phyloP scores from a whole-genome alignment of 2,329 filamentous ascomycete species.

The Ceratocystis huliohia region DNA sequence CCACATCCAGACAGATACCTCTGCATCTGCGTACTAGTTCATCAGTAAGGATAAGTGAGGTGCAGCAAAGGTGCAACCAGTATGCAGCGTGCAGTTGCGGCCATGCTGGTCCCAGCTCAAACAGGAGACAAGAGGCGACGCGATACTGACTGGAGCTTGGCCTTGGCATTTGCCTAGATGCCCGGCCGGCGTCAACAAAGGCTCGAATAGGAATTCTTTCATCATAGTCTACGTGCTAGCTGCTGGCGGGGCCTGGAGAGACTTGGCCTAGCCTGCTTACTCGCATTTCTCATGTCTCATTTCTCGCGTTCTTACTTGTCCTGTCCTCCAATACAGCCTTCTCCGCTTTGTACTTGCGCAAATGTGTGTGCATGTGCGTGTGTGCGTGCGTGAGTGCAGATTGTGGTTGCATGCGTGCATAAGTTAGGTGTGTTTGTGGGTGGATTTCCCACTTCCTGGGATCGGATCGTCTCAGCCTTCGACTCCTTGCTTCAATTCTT shows the following conservation, averaged over 20 bases:
- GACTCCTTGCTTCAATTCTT: too few relatives aligned
- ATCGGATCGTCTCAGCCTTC: not conserved
- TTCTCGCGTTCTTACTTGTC: not conserved
- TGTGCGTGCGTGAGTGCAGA: not conserved
- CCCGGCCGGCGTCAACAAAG: too few relatives aligned
- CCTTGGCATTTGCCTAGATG: too few relatives aligned
- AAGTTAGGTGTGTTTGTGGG: not conserved
- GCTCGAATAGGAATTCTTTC: too few relatives aligned
- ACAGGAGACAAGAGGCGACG: too few relatives aligned
- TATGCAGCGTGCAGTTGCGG: not conserved
- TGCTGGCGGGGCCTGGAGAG: too few relatives aligned
- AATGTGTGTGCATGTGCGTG: not conserved
- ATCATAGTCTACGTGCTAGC: too few relatives aligned
- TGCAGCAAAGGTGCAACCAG: too few relatives aligned
- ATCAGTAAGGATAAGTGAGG: not conserved
- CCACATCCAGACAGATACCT: not conserved
- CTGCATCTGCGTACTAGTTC: not conserved
- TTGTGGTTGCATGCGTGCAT: not conserved
- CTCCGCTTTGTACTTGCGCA: constrained; percentile 1
- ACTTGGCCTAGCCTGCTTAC: not conserved
- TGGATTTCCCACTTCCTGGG: not conserved
- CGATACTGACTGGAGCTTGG: too few relatives aligned
- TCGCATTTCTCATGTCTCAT: not conserved
- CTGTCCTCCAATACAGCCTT: not conserved
- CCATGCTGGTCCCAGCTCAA: not conserved